Base-by-base conservation (phyloP, 2,329 filamentous ascomycete species). In the Thielaviopsis populi region DNA sequence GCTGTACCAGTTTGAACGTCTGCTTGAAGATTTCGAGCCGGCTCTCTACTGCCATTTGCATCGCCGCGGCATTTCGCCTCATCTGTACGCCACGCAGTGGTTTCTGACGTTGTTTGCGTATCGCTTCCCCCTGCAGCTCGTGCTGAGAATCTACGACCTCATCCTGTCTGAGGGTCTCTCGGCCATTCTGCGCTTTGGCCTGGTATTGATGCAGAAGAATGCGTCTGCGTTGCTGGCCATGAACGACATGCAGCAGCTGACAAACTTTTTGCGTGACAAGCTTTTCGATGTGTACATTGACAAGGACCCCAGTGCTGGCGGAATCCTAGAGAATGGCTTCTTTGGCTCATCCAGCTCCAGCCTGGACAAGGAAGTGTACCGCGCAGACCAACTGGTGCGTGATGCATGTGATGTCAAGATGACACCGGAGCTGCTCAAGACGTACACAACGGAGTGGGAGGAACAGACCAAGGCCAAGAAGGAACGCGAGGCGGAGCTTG, bases 81-180 rank as follows among this genome's bases (percentile, higher is more conserved):
- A 96, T 71, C 80, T 99, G 8, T 99, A 99, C 72, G 94, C 94
- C 54, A 99, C 94, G 0, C 94, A 99, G 74, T 99, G 94, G 94
- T 99, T 99, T 75, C 81, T 99, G 60, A 99, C 94, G 0, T 80
- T 99, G n/a, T 99, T 99, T 72, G 91, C 92, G 40, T 99, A 99
- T 74, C 88, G 95, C 50, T 99, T 99, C 74, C 94, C 94, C 8
- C 80, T 99, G 7, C 94, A 99, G 72, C 83, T 99, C 10, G 94
- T 99, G 6, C 85, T 99, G 65, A 88, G 94, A 40, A 95, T 99
- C 61, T 99, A 97, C 74, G 94, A 99, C 72, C 77, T 99, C 63
- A 94, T 99, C 61, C 79, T 99, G 19, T 94, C 89, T 58, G 92
- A 97, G 74, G 94, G 95, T 2, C 79, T 99, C 17, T 89, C 91